phyloP scores from a whole-genome alignment of 306 rosid species.

The Prunus salicina region DNA sequence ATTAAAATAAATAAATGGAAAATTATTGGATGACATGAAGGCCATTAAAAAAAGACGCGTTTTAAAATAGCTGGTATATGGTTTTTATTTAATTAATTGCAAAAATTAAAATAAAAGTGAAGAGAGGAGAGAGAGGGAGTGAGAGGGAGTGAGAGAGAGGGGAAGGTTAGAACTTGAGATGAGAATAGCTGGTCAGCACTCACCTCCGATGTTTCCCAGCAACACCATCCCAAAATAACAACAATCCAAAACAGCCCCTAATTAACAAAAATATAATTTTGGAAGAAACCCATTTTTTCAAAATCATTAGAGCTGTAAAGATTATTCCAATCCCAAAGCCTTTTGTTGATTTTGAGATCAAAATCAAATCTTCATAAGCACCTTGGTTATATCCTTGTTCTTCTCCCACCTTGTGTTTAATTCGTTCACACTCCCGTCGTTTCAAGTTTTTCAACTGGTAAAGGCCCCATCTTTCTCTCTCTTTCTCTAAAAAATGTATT shows the following conservation, averaged over 20 bases:
- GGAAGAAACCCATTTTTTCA: neutral
- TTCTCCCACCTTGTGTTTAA: neutral
- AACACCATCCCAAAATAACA: slow-evolving; percentile 61
- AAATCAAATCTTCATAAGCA: neutral
- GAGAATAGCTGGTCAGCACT: slow-evolving; percentile 68
- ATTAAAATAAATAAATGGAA: neutral
- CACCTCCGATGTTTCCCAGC: slow-evolving; percentile 75
- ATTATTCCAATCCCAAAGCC: neutral
- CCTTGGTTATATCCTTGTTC: too few species aligned
- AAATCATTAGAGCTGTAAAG: slow-evolving; percentile 20
- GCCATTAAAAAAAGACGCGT: neutral
- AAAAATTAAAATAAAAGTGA: neutral
- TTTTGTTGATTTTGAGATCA: neutral
- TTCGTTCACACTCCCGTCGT: neutral
- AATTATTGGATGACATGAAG: neutral
- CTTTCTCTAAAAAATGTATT: neutral
- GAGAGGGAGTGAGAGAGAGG: too few species aligned
- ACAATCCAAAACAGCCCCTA: slow-evolving; percentile 28
- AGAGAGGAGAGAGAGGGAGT: neutral
- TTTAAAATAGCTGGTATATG: neutral
- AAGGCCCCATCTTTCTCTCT: slow-evolving; percentile 6
- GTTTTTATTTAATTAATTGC: neutral
- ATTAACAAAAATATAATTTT: neutral
- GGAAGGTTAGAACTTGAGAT: neutral
- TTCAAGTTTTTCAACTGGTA: slow-evolving; percentile 25